Evolutionary conservation across 306 rosid genomes (phyloP).

Genomic region (Hippophae tibetana): DNA sequence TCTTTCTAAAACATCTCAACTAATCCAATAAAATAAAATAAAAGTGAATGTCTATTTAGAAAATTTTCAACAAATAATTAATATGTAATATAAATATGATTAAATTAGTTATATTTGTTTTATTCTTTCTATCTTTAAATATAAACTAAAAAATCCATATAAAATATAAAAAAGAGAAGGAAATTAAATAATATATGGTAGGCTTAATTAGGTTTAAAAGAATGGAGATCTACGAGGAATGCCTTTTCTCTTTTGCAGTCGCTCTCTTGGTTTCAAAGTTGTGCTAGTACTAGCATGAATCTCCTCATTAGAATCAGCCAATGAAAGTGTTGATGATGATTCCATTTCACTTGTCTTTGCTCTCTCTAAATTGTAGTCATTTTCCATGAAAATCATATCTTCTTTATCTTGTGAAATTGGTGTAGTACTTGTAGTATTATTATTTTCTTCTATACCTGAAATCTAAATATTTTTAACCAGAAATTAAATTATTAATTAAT

Average conservation of each 20-base stretch:
- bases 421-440: background rate
- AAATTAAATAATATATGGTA: too few species aligned
- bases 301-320: constrained; percentile 50
- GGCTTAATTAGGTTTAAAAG: background rate
- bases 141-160: too few species aligned
- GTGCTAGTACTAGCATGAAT: constrained; percentile 22
- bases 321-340: constrained; percentile 27
- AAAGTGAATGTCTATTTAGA: too few species aligned
- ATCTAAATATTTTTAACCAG: constrained; percentile 3
- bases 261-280: constrained; percentile 40
- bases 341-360: constrained; percentile 24
- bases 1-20: too few species aligned
- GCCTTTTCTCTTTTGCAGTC: constrained; percentile 32
- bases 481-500: background rate
- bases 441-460: constrained; percentile 12
- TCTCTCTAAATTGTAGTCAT: constrained; percentile 24
- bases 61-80: too few species aligned
- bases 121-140: too few species aligned
- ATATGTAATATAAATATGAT: too few species aligned
- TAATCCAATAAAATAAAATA: too few species aligned
- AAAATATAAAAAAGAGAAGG: too few species aligned
- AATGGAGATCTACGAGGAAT: constrained; percentile 41
- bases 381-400: constrained; percentile 28
- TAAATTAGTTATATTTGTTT: too few species aligned
- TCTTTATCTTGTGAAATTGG: constrained; percentile 21